These are phyloP conservation scores for Psidium guajava DNA, from an alignment of 345 rosid genomes.

Conservation along the genomic window DNA sequence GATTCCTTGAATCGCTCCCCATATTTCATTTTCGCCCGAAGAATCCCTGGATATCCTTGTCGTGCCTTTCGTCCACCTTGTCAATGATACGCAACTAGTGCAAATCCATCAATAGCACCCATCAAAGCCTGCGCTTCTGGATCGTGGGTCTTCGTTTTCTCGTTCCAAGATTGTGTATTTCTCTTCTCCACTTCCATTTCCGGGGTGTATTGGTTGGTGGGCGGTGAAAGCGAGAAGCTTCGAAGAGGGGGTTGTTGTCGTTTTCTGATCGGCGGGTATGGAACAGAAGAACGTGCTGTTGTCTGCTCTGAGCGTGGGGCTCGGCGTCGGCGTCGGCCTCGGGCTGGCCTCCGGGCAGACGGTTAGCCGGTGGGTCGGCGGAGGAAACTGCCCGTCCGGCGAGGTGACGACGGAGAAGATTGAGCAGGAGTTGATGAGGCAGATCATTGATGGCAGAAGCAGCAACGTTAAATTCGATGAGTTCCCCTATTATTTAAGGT, in stretches of 20 bases:
- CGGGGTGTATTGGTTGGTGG: background rate
- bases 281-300: slow-evolving; percentile 21
- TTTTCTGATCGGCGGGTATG: slow-evolving; percentile 3
- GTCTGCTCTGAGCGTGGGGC: slow-evolving; percentile 14
- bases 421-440: slow-evolving; percentile 75
- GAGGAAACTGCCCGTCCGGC: slow-evolving; percentile 18
- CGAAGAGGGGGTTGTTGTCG: background rate
- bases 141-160: background rate
- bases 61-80: background rate
- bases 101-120: background rate
- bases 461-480: slow-evolving; percentile 58
- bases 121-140: background rate
- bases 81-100: background rate
- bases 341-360: slow-evolving; percentile 25
- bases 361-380: slow-evolving; percentile 7
- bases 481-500: slow-evolving; percentile 92
- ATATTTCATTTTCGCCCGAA: background rate
- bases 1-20: background rate
- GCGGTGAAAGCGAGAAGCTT: background rate
- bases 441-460: slow-evolving; percentile 53
- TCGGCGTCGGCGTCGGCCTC: slow-evolving; percentile 18
- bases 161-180: background rate
- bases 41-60: background rate
- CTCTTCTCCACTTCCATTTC: background rate
- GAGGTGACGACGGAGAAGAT: slow-evolving; percentile 54